Percentiles rank a stretch among this genome's conserved stretches.
Conservation (phyloP, 768 basidiomycete species). For the Boletus rubescentipes region DNA sequence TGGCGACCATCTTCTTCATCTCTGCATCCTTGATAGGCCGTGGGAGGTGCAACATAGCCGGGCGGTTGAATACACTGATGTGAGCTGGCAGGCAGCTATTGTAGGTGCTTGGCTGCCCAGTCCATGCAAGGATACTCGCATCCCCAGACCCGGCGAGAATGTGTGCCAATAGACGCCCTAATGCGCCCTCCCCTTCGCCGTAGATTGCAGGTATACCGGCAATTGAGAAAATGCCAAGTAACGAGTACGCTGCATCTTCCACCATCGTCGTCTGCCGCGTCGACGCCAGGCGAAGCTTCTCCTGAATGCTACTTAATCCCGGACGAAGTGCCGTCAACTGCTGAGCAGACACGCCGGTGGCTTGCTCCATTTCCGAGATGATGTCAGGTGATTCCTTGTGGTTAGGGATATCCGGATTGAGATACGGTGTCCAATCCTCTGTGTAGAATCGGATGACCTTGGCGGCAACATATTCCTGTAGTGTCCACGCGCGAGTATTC, state of each 20-base stretch:
- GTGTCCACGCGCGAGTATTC: not conserved
- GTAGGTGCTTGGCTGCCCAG: not conserved
- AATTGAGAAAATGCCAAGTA: not conserved
- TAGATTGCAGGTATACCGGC: not conserved
- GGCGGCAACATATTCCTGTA: not conserved
- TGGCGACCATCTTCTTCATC: too few species aligned
- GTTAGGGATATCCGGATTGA: accelerated
- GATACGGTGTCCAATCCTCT: not conserved
- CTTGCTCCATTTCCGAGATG: not conserved
- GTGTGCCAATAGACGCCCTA: not conserved
- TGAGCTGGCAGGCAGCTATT: not conserved
- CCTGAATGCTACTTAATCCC: not conserved
- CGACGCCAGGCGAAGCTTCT: not conserved
- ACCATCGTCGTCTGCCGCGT: not conserved
- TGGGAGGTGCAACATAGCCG: too few species aligned
- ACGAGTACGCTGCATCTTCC: not conserved
- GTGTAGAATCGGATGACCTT: not conserved
- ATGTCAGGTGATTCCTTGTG: not conserved
- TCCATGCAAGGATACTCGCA: not conserved
- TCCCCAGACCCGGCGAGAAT: not conserved
- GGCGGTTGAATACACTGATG: too few species aligned
- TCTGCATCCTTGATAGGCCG: too few species aligned
- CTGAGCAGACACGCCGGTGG: not conserved
- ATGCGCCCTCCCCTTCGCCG: not conserved
- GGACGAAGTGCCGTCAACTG: not conserved